Evolutionary conservation across 1,139 yeast genomes (phyloP), one percentile per base, ranked within the genome.

Genomic region (Diutina mesorugosa): DNA sequence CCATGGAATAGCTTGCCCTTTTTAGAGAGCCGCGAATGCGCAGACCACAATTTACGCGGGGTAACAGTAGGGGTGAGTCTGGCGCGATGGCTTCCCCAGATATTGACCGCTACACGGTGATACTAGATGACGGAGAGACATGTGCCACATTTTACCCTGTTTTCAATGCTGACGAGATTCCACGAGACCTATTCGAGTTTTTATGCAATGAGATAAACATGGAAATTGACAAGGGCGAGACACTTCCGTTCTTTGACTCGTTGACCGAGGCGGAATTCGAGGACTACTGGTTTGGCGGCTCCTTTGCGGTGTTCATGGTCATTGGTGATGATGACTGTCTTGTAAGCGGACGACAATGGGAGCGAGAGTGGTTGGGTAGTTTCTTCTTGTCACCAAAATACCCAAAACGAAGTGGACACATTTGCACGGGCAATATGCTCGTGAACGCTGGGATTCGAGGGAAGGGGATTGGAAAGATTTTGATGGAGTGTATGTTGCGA

Each of bases 401-500:
- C 65, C 96, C 97, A 0, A 98, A 98, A 1, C 74, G 98, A 55
- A 86, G 95, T 55, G 83, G 95, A 0, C 98, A 91, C 68, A 85
- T 93, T n/a, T 90, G 96, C 64, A 89, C 96, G 0, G 96, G 90
- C 2, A 87, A 86, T 41, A 88, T 93, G 62, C 72, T 93, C 56
- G 98, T 93, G 2, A 90, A 90, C 68, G 95, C 96, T 1, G 96
- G 96, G 60, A 88, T 88, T 61, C 72, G 99, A 62, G 93, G 95
- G n/a, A 87, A 86, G 66, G 97, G 98, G 4, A 87, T 93, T 51
- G 99, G 99, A 4, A 75, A 84, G 58, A 87, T 95, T 0, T 69
- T 93, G 60, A 85, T 90, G 10, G 95, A 89, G 63, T 85, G 95
- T 61, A 90, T 83, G 64, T 68, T 90, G 32, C 90, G 86, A 60